Conservation (phyloP, 257 asterid genomes). For the Fraxinus americana region DNA sequence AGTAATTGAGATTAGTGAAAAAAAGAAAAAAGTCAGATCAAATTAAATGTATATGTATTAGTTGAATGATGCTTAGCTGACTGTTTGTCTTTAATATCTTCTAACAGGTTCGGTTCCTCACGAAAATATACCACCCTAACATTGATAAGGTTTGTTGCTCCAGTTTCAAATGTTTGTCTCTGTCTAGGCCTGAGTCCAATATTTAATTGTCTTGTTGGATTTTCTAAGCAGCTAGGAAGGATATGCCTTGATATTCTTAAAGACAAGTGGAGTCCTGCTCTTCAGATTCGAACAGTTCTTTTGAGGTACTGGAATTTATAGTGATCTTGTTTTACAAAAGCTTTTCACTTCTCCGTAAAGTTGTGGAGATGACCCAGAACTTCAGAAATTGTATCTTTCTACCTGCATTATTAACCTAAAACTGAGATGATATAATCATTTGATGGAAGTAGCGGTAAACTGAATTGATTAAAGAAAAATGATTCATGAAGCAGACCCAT, state of each 20-base stretch:
- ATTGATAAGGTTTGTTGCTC: constrained; percentile 81
- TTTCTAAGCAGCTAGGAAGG: constrained; percentile 86
- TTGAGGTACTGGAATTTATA: constrained; percentile 59
- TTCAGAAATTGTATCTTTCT: background rate
- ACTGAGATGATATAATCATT: background rate
- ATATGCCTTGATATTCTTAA: constrained; percentile 96
- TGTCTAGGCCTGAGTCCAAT: background rate
- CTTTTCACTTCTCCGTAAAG: background rate
- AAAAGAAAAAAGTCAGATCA: background rate
- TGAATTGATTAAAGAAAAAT: background rate
- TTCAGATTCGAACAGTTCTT: constrained; percentile 97
- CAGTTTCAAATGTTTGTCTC: constrained; percentile 6
- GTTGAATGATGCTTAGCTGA: constrained; percentile 16
- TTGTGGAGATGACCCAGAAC: constrained; percentile 2
- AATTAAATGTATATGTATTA: constrained; percentile 8
- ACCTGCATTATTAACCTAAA: background rate
- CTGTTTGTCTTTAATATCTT: constrained; percentile 22
- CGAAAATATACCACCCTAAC: constrained; percentile 99
- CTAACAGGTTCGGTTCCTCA: constrained; percentile 95
- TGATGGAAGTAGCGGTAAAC: background rate
- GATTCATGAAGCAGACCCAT: background rate
- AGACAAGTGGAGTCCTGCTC: constrained; percentile 99
- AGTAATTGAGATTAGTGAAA: constrained; percentile 18
- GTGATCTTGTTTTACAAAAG: background rate
- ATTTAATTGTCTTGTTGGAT: constrained; percentile 14